Evolutionary conservation across 2,329 filamentous ascomycete genomes (phyloP), one percentile per base, ranked within the genome.

Genomic region (Hymenotorrendiella dingleyae): DNA sequence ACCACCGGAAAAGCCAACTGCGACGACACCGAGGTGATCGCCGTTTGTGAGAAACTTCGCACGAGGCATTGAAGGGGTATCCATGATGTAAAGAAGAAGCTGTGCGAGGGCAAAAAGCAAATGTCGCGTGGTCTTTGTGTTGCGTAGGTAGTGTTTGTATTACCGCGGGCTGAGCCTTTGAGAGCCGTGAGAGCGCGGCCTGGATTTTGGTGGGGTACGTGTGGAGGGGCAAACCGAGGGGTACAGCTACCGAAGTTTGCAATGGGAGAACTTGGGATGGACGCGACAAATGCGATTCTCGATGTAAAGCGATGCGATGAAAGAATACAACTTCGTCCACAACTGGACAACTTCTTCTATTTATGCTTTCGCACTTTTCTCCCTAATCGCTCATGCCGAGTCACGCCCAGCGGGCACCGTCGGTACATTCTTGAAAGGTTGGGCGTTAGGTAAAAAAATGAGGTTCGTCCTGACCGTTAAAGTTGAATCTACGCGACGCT

Each of bases 1-100:
- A 44, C 93, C 93, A 54, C 91, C 91, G 41, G 89, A 94, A 72
- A 97, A 98, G 50, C 91, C 91, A 27, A 97, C 93, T 37, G 91
- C 89, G 27, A 97, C 88, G 43, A 98, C 78, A 49, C 91, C 93
- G 52, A 98, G 74, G 60, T 97, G 82, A 60, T 86, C 75, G 23
- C 81, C 78, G 61, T 82, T 74, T 51, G 82, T 73, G 55, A 97
- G 83, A 70, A 96, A 97, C 61, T 84, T 89, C 45, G 57, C 55
- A 29, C 59, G 43, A 40, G 61, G 45, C 58, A 62, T 61, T 24
- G 56, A 59, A 20, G 54, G 54, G 26, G 56, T 62, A 21, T 56
- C 55, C 60, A 61, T 62, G 32, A 17, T 56, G 49, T 36, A n/a
- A n/a, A n/a, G n/a, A 35, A 16, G 30, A 24, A 17, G 19, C 32